Base-by-base conservation (phyloP, 2,329 filamentous ascomycete species). In the Aureobasidium vineae region DNA sequence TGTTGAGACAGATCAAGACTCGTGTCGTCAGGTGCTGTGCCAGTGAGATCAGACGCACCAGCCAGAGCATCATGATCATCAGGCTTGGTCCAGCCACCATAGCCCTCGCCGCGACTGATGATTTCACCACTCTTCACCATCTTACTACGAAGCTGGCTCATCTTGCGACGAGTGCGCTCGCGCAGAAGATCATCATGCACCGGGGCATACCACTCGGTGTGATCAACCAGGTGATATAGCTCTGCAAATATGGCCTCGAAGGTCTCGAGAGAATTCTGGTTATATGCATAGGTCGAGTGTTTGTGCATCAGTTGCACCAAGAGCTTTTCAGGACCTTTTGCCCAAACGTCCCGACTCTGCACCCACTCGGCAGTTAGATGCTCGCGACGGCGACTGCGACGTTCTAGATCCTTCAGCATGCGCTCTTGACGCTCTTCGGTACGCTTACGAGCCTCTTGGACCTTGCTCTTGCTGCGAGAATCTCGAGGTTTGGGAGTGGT, bases 41-140 rank as follows among this genome's bases (percentile, higher is more conserved):
- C 49, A 41, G 23, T 50, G 1, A 43, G 36, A 52, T 69, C 69
- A 19, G 74, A 72, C 23, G 75, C 74, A 47, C 73, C 68, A 56
- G 74, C 73, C 49, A 74, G 72, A 10, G 73, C 74, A 65, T 73
- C 75, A 69, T 75, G 47, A 8, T 54, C 70, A 41, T 75, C 73
- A 5, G 72, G 71, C 63, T 74, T 74, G 50, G 72, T 70, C 66
- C 73, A 76, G 13, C 74, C 74, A 47, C 61, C 70, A 60, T 74
- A 76, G 28, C 71, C 73, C 63, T 76, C 75, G 7, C 69, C 68
- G 5, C 74, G 71, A 23, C 70, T 67, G 36, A 77, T 65, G 33
- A 77, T 77, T 67, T 77, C 75, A 33, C 75, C 75, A n/a, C 73
- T 74, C 71, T 76, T 76, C 59, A 74, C 73, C 75, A 77, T 77